These are phyloP conservation scores for Phytophthora megakarya DNA, from an alignment of 352 stramenopile genomes.

Conservation along the genomic window DNA sequence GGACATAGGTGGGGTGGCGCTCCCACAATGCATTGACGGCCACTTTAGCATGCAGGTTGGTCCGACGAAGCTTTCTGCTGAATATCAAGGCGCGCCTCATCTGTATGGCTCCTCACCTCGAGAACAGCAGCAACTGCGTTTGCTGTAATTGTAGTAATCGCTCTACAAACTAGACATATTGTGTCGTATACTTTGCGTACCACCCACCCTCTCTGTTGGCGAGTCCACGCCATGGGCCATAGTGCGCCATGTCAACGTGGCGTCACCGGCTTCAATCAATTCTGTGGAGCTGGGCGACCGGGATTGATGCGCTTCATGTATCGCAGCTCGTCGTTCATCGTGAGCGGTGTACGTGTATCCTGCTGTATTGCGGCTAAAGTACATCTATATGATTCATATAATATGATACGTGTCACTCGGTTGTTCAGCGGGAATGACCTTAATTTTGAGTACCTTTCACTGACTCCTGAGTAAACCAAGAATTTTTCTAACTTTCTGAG, in stretches of 20 bases:
- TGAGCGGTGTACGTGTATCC: constrained; percentile 4
- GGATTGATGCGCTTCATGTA: constrained; percentile 12
- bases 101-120: constrained; percentile 16
- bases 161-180: background rate
- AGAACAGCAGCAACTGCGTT: constrained; percentile 33
- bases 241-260: constrained; percentile 14
- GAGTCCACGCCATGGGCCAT: background rate
- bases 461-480: no score
- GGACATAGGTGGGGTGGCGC: constrained; percentile 12
- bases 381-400: no score
- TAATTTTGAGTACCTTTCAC: no score
- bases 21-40: constrained; percentile 4
- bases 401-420: no score
- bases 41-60: constrained; percentile 3
- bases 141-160: background rate
- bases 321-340: constrained; percentile 22
- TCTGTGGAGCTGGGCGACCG: background rate
- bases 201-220: background rate
- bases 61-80: constrained; percentile 23
- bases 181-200: background rate
- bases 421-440: no score
- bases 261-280: constrained; percentile 20
- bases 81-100: constrained; percentile 26
- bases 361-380: no score
- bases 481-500: no score